Conservation (phyloP, 192 early-diverging fungal species). For the Coemansia reversa region DNA sequence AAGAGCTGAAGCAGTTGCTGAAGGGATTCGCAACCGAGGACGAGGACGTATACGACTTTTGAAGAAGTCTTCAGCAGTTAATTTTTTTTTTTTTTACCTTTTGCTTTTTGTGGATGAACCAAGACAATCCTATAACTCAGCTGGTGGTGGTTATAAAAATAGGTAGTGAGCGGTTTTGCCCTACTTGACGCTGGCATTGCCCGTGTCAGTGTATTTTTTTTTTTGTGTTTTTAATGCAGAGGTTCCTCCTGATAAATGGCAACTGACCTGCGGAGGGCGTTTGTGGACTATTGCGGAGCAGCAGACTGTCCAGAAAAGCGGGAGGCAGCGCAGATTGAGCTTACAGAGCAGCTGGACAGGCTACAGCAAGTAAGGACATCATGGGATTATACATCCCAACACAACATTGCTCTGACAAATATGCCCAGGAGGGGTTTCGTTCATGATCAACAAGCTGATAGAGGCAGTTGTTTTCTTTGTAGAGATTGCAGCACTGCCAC, state of each 20-base stretch:
- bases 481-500: conserved; percentile 32
- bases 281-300: conserved; percentile 35
- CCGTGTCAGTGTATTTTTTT: not conserved
- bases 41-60: not conserved
- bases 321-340: conserved; percentile 4
- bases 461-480: not conserved
- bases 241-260: conserved; percentile 14
- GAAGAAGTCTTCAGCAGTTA: not conserved
- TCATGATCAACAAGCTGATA: not conserved
- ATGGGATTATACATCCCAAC: not conserved
- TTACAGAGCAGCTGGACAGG: conserved; percentile 25
- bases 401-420: no score
- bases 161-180: not conserved
- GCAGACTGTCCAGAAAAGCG: conserved; percentile 3
- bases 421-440: no score
- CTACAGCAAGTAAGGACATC: conserved; percentile 23
- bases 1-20: conserved; percentile 81
- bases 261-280: conserved; percentile 14
- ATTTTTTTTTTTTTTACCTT: not conserved
- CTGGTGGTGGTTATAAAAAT: not conserved
- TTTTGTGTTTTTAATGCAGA: no score
- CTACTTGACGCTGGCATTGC: conserved; percentile 2
- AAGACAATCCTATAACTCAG: not conserved
- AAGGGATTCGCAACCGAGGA: conserved; percentile 72
- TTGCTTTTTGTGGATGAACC: not conserved